Evolutionary conservation across 2,329 filamentous ascomycete genomes (phyloP), one percentile per base, ranked within the genome.

Genomic region (Chrysoporthe austroafricana): DNA sequence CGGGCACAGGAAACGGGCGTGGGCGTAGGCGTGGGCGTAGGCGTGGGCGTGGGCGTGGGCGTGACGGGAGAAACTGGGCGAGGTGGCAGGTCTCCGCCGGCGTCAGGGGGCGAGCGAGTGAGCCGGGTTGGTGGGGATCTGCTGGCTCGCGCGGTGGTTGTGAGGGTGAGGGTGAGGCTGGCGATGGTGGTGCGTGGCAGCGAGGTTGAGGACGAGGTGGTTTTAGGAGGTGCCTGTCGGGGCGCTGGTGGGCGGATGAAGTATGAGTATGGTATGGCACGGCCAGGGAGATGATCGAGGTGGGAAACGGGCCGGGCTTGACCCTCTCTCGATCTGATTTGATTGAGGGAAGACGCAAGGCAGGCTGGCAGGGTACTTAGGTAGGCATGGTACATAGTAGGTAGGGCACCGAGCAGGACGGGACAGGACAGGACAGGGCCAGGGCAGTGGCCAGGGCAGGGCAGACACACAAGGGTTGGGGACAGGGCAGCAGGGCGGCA

Each of bases 201-300:
- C 21, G 18, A 42, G 36, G 48, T 56, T 21, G 61, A 60, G 44
- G 66, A 43, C 36, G 54, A 64, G 48, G 66, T 52, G 43, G 39
- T 21, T 26, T 26, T 26, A 26, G 58, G 62, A 66, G 58, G 52
- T 52, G 48, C 26, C 26, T 48, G 60, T 62, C 46, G 52, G 36
- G 63, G 36, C 44, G 44, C 32, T 54, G 57, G 56, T 39, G 62
- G 66, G 56, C 13, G 58, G 58, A 18, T 36, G 16, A 43, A 50
- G 26, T 62, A 60, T 44, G 57, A 42, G 56, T 58, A 58, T 42
- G 36, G 57, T 57, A 43, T 26, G 57, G 36, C 57, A 26, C 26
- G 26, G 26, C 26, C 26, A 59, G 42, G 34, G 57, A 59, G 57
- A 21, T 59, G 57, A 59, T 59, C 57, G n/a, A 59, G 57, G 57